Evolutionary conservation across 495 filamentous ascomycete species (phyloP).

Genomic region (Penicillium macrosclerotiorum): DNA sequence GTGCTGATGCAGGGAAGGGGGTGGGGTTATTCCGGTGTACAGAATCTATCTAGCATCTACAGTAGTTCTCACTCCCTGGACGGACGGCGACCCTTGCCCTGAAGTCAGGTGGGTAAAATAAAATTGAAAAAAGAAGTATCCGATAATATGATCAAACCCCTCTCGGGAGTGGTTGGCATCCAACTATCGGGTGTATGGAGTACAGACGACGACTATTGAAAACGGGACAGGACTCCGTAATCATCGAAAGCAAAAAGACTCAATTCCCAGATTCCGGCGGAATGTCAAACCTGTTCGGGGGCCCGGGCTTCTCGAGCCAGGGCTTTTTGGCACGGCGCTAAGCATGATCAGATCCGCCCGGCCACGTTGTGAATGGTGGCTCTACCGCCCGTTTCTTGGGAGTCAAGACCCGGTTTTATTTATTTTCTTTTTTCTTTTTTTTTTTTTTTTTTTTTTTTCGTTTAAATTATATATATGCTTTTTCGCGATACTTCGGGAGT

Average conservation of each 20-base stretch:
- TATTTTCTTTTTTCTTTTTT: conserved; percentile 2
- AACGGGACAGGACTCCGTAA: neutral
- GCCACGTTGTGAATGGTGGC: conserved; percentile 36
- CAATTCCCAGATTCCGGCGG: conserved; percentile 6
- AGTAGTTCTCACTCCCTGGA: too few species aligned
- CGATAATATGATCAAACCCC: too few species aligned
- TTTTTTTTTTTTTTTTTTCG: neutral
- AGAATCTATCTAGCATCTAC: too few species aligned
- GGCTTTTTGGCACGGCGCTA: conserved; percentile 28
- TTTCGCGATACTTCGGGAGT: neutral
- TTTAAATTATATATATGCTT: neutral
- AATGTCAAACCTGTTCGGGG: conserved; percentile 14
- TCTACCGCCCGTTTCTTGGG: conserved; percentile 27
- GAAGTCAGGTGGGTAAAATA: too few species aligned
- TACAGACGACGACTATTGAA: neutral
- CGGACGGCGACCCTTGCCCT: too few species aligned
- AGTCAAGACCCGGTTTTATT: conserved; percentile 11
- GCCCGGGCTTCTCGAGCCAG: conserved; percentile 8
- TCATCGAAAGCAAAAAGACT: neutral
- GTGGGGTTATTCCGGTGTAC: too few species aligned
- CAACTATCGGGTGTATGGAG: too few species aligned
- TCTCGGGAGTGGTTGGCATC: too few species aligned
- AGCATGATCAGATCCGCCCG: conserved; percentile 33
- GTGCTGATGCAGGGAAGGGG: too few species aligned
- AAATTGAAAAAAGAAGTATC: too few species aligned